These are phyloP conservation scores for Phylloporus arenicola DNA, from an alignment of 768 basidiomycete species.

Conservation along the genomic window DNA sequence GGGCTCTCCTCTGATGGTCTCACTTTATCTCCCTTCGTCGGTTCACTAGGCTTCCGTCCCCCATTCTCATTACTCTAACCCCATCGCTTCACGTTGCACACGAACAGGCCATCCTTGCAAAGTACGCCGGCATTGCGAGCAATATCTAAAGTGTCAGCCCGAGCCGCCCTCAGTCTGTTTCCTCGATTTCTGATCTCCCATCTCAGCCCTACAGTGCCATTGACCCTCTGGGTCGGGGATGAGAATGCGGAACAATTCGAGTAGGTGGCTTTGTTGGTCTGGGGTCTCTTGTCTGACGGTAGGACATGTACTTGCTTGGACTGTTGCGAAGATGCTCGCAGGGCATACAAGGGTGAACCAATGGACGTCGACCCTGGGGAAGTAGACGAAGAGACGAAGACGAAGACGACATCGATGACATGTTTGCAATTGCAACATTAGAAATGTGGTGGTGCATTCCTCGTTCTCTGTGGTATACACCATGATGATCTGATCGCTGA, in stretches of 20 bases:
- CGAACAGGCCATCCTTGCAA: constrained; percentile 73
- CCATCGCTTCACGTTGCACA: constrained; percentile 65
- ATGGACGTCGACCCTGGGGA: constrained; percentile 41
- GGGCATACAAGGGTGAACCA: constrained; percentile 42
- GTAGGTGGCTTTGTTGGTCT: constrained; percentile 11
- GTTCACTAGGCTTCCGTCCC: no score
- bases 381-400: constrained; percentile 49
- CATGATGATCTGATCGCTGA: constrained; percentile 29
- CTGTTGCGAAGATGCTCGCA: constrained; percentile 76
- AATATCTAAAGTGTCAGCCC: constrained; percentile 42
- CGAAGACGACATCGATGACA: constrained; percentile 88
- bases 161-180: constrained; percentile 54
- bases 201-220: constrained; percentile 49
- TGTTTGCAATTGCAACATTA: constrained; percentile 70
- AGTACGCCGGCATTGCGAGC: constrained; percentile 52
- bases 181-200: constrained; percentile 56
- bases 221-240: constrained; percentile 21
- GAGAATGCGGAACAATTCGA: constrained; percentile 14
- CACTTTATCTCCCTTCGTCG: no score
- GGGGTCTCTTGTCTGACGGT: background rate
- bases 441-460: constrained; percentile 43
- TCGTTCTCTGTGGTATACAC: background rate
- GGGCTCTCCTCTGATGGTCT: no score
- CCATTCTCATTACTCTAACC: no score
- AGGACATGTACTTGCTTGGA: constrained; percentile 58